Conservation (phyloP, 2,329 filamentous ascomycete genomes). For the Apiospora aurea region DNA sequence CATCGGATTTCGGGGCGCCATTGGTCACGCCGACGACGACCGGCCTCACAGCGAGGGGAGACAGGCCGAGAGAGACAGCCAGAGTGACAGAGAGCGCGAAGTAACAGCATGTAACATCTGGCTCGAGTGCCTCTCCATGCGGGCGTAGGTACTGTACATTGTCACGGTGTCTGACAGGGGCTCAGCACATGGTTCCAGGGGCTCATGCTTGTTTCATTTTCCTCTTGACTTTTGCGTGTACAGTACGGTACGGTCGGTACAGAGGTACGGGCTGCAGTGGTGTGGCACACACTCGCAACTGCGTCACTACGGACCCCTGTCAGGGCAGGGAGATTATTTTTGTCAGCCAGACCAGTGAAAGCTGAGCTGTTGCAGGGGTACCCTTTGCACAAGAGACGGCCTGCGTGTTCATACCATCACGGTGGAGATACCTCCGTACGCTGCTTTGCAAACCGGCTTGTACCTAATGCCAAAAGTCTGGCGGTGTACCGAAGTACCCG, state of each 20-base stretch:
- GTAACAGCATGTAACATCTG: conserved; percentile 7
- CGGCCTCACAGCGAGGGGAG: not conserved
- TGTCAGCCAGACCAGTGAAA: conserved; percentile 33
- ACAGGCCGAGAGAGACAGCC: not conserved
- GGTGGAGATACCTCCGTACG: conserved; percentile 17
- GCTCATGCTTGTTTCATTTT: conserved; percentile 45
- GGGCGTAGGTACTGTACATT: conserved; percentile 38
- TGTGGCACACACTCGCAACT: conserved; percentile 28
- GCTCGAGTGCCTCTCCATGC: conserved; percentile 27
- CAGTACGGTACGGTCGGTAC: not conserved
- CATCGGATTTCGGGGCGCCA: not conserved
- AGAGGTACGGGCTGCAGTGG: conserved; percentile 9
- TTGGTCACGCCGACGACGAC: not conserved
- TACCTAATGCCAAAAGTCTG: conserved; percentile 28
- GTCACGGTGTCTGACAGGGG: conserved; percentile 26
- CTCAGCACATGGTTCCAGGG: conserved; percentile 34
- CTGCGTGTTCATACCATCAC: conserved; percentile 19
- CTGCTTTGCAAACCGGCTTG: conserved; percentile 8
- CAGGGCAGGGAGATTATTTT: conserved; percentile 41
- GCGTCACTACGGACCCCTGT: conserved; percentile 40
- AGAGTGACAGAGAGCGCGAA: not conserved
- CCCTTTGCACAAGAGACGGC: conserved; percentile 13
- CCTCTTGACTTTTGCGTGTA: conserved; percentile 32
- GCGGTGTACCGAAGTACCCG: conserved; percentile 41
- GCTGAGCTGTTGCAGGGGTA: conserved; percentile 35